Base-by-base conservation (phyloP, 345 rosid species). In the Carallia brachiata region DNA sequence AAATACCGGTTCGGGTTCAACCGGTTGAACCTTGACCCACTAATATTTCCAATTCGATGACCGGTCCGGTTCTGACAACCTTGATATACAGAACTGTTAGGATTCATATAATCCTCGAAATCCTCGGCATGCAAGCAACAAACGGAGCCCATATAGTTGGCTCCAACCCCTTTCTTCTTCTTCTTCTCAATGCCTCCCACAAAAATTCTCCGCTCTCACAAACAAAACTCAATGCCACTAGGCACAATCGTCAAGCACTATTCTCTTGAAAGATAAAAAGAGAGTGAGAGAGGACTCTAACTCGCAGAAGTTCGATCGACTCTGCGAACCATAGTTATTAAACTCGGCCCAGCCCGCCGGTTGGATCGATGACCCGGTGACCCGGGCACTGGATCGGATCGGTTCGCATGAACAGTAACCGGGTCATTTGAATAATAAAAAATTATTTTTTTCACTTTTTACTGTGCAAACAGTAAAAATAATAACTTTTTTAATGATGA, bases 131-230 rank as follows among this genome's bases (percentile, higher is more conserved):
- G 92, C 73, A 92, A 75, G 82, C 99, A 95, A 65, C 97, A 85
- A 75, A 88, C 91, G 69, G 96, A 67, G 65, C 99, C 99, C 97
- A 95, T 95, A n/a, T 79, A 64, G 74, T 75, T 69, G 68, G 65
- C 72, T 82, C 71, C 70, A 73, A 77, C 67, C 69, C 68, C 75
- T 65, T 63, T 75, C 36, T 44, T 63, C 31, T 63, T 62, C 23
- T 23, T 23, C 23, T 23, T 23, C 16, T 23, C n/a, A 66, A 63
- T 63, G 60, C 71, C 48, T 63, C 62, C 65, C 53, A 62, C 36
- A 36, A 23, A 30, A 30, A 55, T 73, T 68, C 67, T 68, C 65
- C 68, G 52, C 70, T 74, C 69, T 63, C 76, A 71, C 61, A 48
- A 54, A 62, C 71, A 72, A 73, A 62, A 54, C 31, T 63, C 64